Percentiles rank a stretch among this genome's conserved stretches.
These are phyloP conservation scores for Symbiodinium natans DNA, from an alignment of 73 alveolate genomes.

Conservation along the genomic window DNA sequence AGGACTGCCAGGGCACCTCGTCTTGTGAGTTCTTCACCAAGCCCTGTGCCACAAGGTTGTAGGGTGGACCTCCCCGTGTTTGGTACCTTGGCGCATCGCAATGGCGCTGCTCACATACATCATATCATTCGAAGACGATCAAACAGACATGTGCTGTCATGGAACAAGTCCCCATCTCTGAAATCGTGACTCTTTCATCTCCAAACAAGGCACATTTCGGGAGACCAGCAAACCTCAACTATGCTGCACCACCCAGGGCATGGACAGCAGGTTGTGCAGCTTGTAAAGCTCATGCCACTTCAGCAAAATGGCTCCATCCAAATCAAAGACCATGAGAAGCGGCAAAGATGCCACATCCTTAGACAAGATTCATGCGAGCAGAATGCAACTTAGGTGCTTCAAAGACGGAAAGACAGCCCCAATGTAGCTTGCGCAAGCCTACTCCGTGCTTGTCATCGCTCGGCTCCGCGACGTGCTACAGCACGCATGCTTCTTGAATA, in stretches of 20 bases:
- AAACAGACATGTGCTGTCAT: too few species aligned
- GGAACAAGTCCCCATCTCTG: too few species aligned
- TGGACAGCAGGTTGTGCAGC: too few species aligned
- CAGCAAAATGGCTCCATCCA: constrained; percentile 34
- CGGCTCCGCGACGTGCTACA: too few species aligned
- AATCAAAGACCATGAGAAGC: constrained; percentile 52
- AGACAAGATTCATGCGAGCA: background rate
- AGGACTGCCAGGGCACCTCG: background rate
- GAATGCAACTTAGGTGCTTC: background rate
- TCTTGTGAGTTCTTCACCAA: constrained; percentile 31
- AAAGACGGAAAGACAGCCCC: too few species aligned
- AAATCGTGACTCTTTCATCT: too few species aligned
- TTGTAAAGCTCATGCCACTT: background rate
- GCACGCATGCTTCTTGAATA: too few species aligned
- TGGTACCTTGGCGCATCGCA: constrained; percentile 13
- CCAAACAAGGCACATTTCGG: background rate
- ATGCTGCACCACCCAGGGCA: background rate
- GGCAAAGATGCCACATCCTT: constrained; percentile 24
- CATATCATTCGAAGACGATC: too few species aligned
- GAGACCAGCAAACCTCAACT: constrained; percentile 66
- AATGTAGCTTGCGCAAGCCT: too few species aligned
- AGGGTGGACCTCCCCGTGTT: constrained; percentile 75
- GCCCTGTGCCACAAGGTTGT: constrained; percentile 19
- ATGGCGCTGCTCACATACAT: background rate
- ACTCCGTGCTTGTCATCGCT: too few species aligned